These are phyloP conservation scores for Apophysomyces ossiformis DNA, from an alignment of 371 early-diverging fungal genomes.

Conservation along the genomic window DNA sequence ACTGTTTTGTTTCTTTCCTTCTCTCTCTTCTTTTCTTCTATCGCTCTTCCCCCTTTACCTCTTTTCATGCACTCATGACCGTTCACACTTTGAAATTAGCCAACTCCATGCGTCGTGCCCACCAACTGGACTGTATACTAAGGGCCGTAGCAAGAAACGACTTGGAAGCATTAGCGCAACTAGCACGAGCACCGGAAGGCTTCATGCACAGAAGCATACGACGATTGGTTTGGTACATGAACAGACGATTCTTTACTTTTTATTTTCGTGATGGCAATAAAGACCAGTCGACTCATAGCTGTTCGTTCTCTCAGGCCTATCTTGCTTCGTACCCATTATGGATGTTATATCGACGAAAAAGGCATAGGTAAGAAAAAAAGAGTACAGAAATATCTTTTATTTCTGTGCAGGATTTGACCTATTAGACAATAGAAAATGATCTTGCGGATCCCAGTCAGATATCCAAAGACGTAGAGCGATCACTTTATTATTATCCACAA, in stretches of 20 bases:
- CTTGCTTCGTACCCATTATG: slow-evolving; percentile 57
- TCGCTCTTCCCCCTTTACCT: neutral
- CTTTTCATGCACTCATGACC: slow-evolving; percentile 1
- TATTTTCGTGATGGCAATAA: neutral
- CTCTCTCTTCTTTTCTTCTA: neutral
- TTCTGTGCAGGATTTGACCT: neutral
- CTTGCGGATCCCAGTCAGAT: slow-evolving; percentile 55
- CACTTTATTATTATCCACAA: slow-evolving; percentile 58
- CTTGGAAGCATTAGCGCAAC: slow-evolving; percentile 27
- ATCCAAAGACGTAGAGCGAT: slow-evolving; percentile 54
- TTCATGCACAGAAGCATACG: slow-evolving; percentile 43
- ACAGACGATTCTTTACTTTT: neutral
- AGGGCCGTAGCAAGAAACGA: slow-evolving; percentile 39
- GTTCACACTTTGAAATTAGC: slow-evolving; percentile 23
- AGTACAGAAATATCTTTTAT: neutral
- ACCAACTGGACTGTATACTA: slow-evolving; percentile 35
- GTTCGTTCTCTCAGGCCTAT: slow-evolving; percentile 40
- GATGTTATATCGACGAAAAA: slow-evolving; percentile 53
- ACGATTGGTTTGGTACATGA: slow-evolving; percentile 43
- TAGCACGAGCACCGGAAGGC: slow-evolving; percentile 44
- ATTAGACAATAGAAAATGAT: slow-evolving; percentile 40
- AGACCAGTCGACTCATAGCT: neutral
- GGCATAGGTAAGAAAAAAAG: slow-evolving; percentile 41
- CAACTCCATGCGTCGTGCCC: slow-evolving; percentile 34
- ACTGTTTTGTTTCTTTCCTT: slow-evolving; percentile 1